These are phyloP conservation scores for Lactarius quietus DNA, from an alignment of 768 basidiomycete genomes.

Conservation along the genomic window DNA sequence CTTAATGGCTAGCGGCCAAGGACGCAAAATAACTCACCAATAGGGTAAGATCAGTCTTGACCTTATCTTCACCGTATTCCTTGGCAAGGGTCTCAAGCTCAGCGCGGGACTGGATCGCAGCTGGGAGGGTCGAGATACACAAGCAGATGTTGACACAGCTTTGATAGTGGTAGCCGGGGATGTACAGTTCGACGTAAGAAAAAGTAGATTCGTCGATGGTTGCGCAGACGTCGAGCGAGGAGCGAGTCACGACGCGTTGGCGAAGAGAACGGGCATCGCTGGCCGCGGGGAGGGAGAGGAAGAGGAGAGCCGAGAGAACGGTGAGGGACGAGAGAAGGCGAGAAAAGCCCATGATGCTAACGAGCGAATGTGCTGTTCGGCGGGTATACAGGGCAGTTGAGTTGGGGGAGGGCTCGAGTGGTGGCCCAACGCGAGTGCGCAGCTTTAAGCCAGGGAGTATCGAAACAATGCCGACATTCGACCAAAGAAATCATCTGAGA, in stretches of 20 bases:
- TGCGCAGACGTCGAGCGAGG: slow-evolving; percentile 27
- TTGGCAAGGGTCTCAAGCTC: slow-evolving; percentile 17
- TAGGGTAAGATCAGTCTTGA: slow-evolving; percentile 17
- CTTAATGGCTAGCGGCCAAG: too few species aligned
- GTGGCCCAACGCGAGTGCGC: too few species aligned
- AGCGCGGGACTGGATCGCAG: slow-evolving; percentile 15
- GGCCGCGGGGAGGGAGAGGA: not conserved
- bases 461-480: not conserved
- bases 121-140: slow-evolving; percentile 35
- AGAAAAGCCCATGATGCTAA: slow-evolving; percentile 15
- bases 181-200: slow-evolving; percentile 4
- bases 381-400: not conserved
- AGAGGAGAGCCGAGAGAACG: not conserved
- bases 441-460: slow-evolving; percentile 6
- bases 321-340: slow-evolving; percentile 6
- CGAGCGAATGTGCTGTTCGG: slow-evolving; percentile 16
- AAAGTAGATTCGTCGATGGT: slow-evolving; percentile 23
- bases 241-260: slow-evolving; percentile 26
- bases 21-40: slow-evolving; percentile 35
- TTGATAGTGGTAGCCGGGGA: slow-evolving; percentile 10
- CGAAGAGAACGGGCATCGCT: slow-evolving; percentile 8
- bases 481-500: not conserved
- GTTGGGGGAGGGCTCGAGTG: not conserved
- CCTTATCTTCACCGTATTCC: slow-evolving; percentile 14
- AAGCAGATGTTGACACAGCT: slow-evolving; percentile 35